Conservation (phyloP, 306 rosid species). For the Rubus idaeus region DNA sequence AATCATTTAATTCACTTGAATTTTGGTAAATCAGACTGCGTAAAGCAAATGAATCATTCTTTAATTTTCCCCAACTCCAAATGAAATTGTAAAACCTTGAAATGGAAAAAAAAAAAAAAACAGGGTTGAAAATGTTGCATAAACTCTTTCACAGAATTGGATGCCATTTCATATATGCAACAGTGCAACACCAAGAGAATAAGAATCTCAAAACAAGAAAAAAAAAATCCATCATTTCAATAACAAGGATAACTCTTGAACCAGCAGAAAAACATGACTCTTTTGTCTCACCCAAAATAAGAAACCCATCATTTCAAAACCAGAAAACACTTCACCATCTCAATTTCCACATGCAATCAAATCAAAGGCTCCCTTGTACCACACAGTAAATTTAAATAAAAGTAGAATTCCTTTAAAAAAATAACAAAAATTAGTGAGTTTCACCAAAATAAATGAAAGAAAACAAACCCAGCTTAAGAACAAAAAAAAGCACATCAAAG, state of each 20-base stretch:
- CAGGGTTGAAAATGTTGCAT: background rate
- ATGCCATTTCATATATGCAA: conserved; percentile 28
- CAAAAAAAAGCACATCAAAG: background rate
- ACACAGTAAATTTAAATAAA: conserved; percentile 15
- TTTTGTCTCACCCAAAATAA: conserved; percentile 6
- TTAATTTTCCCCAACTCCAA: background rate
- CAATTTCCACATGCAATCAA: conserved; percentile 30
- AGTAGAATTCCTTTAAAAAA: background rate
- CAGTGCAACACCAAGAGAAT: conserved; percentile 29
- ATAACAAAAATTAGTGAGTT: background rate
- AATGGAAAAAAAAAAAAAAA: background rate
- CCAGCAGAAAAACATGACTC: conserved; percentile 13
- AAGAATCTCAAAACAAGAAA: conserved; percentile 11
- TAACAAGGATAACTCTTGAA: conserved; percentile 15
- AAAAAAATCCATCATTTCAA: conserved; percentile 22
- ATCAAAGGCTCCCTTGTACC: conserved; percentile 20
- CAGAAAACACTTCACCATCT: conserved; percentile 16
- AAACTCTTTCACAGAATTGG: conserved; percentile 11
- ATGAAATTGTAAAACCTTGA: background rate
- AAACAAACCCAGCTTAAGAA: conserved; percentile 8
- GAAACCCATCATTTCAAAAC: conserved; percentile 17
- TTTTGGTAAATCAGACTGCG: background rate
- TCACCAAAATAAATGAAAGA: background rate
- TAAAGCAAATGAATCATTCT: conserved; percentile 20
- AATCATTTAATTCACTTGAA: background rate